phyloP scores from a whole-genome alignment of 2,329 filamentous ascomycete genomes.

The Aspergillus japonicus region DNA sequence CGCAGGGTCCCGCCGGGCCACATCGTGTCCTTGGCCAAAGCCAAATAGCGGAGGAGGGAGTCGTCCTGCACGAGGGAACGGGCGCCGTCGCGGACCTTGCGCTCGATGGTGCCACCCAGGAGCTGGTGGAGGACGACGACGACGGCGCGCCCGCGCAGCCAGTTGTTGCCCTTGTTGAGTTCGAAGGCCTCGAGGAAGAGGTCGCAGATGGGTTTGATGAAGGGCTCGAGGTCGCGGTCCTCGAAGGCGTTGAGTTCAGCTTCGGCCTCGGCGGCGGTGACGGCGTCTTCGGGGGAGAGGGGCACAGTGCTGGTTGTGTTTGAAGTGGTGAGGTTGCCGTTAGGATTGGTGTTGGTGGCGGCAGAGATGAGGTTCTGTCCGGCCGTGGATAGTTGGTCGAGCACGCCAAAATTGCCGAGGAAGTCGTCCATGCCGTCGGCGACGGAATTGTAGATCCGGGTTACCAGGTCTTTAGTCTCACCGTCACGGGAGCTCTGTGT shows the following conservation, averaged over 20 bases:
- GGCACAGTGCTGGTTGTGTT: slow-evolving; percentile 48
- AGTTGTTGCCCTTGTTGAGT: slow-evolving; percentile 91
- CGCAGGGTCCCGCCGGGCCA: slow-evolving; percentile 65
- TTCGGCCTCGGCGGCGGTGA: slow-evolving; percentile 72
- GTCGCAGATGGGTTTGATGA: slow-evolving; percentile 97
- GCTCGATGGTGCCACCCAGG: slow-evolving; percentile 91
- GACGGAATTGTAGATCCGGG: slow-evolving; percentile 91
- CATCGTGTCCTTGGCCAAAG: slow-evolving; percentile 69
- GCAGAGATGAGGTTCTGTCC: slow-evolving; percentile 74
- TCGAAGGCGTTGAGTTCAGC: slow-evolving; percentile 93
- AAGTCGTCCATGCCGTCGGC: slow-evolving; percentile 98
- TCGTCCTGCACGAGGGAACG: slow-evolving; percentile 74
- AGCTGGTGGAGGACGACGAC: slow-evolving; percentile 96
- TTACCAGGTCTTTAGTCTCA: slow-evolving; percentile 79
- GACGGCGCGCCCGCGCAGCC: slow-evolving; percentile 91
- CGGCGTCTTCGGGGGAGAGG: slow-evolving; percentile 48
- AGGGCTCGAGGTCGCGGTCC: slow-evolving; percentile 82
- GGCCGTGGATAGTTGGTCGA: slow-evolving; percentile 89
- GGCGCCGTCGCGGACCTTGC: slow-evolving; percentile 85
- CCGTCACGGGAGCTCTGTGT: slow-evolving; percentile 55
- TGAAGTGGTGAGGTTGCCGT: slow-evolving; percentile 37
- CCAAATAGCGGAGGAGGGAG: slow-evolving; percentile 72
- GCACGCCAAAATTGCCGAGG: slow-evolving; percentile 87
- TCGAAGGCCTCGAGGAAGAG: slow-evolving; percentile 96
- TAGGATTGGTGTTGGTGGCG: slow-evolving; percentile 53